Base-by-base conservation (phyloP, 768 basidiomycete genomes). In the Mycena rebaudengoi region DNA sequence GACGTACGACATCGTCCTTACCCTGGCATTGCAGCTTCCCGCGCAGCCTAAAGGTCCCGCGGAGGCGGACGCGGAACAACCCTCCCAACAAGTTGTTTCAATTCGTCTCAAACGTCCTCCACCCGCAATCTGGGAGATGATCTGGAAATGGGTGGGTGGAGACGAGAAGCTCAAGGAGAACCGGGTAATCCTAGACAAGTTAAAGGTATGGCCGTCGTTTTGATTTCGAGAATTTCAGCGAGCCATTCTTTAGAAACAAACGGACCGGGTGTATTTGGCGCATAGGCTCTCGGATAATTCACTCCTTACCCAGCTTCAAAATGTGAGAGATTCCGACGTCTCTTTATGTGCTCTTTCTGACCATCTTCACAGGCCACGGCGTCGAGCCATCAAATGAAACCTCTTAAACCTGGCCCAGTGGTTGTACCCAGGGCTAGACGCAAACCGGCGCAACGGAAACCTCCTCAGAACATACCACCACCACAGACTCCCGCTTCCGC, bases 141-240 rank as follows among this genome's bases (percentile, higher is more conserved):
- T 93, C 39, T 75, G 78, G 30, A 78, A 83, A 32, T 93, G 91
- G 91, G 79, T 82, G 18, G 91, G 90, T 14, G 80, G 84, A 20
- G 78, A 83, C 60, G 81, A 85, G 26, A 85, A 80, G 46, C 83
- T 86, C 59, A 79, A 81, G 20, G 77, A 82, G 62, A 88, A 86
- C 72, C 79, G 74, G 39, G 75, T 76, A 41, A 74, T 77, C 43
- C 75, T 90, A 26, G 72, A 76, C 28, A 74, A 78, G 33, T 75
- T 87, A 62, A 91, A 69, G 67, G 79, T 64, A 23, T 7, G 7
- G 37, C 23, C 0, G 12, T 23, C 4, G 26, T 41, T 56, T 20
- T 59, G 25, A 23, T 48, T 53, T 12, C 59, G 59, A 4, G 12
- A 45, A 33, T 2, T 50, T 18, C 28, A 49, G 56, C 44, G 53